These are phyloP conservation scores for Leccinum solheimii DNA, from an alignment of 1,284 basidiomycete genomes.

Conservation along the genomic window DNA sequence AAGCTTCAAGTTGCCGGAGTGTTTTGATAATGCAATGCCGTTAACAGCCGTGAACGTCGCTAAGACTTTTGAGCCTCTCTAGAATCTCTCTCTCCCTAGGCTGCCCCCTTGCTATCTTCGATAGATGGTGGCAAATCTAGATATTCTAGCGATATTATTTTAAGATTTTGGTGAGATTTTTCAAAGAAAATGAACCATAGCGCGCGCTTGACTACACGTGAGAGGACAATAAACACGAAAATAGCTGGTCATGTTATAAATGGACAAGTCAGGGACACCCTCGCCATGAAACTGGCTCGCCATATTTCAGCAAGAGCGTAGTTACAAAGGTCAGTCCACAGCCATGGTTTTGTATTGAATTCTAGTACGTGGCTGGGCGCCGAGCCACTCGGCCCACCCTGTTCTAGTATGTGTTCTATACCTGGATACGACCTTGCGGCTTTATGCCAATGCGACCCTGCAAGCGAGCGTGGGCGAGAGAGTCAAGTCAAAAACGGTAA, in stretches of 20 bases:
- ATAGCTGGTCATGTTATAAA: slow-evolving; percentile 4
- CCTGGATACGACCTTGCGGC: slow-evolving; percentile 23
- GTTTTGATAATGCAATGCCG: slow-evolving; percentile 19
- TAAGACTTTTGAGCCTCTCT: background rate
- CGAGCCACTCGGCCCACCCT: slow-evolving; percentile 1
- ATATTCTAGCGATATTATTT: background rate
- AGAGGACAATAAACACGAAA: slow-evolving; percentile 15
- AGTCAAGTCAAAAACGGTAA: slow-evolving; percentile 16
- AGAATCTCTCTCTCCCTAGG: background rate
- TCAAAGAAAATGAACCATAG: background rate
- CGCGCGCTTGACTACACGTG: slow-evolving; percentile 18
- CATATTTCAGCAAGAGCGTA: background rate
- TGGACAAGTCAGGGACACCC: slow-evolving; percentile 15
- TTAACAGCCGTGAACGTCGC: slow-evolving; percentile 15
- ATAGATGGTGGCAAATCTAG: background rate
- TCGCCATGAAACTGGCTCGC: slow-evolving; percentile 5
- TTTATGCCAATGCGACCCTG: slow-evolving; percentile 10
- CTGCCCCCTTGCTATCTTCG: background rate
- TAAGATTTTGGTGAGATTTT: slow-evolving; percentile 4
- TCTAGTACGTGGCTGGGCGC: slow-evolving; percentile 6
- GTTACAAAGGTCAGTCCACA: slow-evolving; percentile 3
- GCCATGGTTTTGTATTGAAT: background rate
- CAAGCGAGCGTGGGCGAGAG: slow-evolving; percentile 8
- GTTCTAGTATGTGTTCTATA: slow-evolving; percentile 15
- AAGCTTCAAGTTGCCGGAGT: slow-evolving; percentile 16